Conservation (phyloP, 2,329 filamentous ascomycete species). For the Ascocoryne sarcoides region DNA sequence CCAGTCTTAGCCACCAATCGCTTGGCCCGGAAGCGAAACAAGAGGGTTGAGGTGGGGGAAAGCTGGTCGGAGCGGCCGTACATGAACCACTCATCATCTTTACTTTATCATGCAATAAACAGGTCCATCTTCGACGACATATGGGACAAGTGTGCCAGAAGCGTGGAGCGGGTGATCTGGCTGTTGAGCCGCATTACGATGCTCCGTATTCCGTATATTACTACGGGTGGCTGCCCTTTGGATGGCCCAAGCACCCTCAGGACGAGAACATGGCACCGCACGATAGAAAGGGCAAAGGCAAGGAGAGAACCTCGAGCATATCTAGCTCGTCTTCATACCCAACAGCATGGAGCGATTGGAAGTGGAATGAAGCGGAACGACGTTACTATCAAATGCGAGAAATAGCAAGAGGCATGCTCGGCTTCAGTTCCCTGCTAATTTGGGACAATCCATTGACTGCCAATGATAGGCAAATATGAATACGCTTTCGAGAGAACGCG, state of each 20-base stretch:
- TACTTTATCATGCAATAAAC: not conserved
- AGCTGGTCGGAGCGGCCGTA: too few species aligned
- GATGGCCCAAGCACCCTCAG: not conserved
- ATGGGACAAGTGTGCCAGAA: not conserved
- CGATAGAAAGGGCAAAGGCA: not conserved
- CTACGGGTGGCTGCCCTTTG: not conserved
- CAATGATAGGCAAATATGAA: not conserved
- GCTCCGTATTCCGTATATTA: not conserved
- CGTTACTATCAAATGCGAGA: not conserved
- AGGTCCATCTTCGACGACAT: not conserved
- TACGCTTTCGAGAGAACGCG: not conserved
- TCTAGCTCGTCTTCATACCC: not conserved
- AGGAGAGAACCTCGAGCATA: not conserved
- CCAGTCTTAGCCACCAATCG: too few species aligned
- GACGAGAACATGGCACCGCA: not conserved
- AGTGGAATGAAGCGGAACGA: not conserved
- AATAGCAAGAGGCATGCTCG: too few species aligned
- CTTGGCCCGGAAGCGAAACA: too few species aligned
- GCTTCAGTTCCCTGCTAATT: too few species aligned
- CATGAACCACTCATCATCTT: not conserved
- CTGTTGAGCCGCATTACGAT: not conserved
- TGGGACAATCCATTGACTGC: too few species aligned
- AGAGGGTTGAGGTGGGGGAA: too few species aligned
- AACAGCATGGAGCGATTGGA: not conserved
- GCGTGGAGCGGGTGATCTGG: not conserved